These are phyloP conservation scores for Botrytis fragariae DNA, from an alignment of 2,329 filamentous ascomycete genomes.

Conservation along the genomic window DNA sequence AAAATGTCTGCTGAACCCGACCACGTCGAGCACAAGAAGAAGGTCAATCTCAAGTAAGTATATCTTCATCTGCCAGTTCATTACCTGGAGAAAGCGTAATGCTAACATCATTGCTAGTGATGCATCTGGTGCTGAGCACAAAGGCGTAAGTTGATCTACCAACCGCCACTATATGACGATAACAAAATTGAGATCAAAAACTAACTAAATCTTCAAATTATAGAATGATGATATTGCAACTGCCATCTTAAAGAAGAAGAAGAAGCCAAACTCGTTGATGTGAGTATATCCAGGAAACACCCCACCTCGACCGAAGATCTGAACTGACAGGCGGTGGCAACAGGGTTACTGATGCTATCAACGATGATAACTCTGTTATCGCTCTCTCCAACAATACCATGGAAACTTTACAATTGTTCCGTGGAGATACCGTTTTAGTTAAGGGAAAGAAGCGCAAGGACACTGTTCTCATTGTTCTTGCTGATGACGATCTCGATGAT, in stretches of 20 bases:
- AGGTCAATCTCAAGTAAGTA: conserved; percentile 78
- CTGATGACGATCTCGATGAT: conserved; percentile 97
- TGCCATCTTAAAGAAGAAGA: conserved; percentile 99
- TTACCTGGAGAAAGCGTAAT: conserved; percentile 17
- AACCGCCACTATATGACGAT: conserved; percentile 32
- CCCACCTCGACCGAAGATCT: conserved; percentile 26
- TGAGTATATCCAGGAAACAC: conserved; percentile 48
- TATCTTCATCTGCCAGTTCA: conserved; percentile 3
- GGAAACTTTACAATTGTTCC: conserved; percentile 97
- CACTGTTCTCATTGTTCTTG: conserved; percentile 94
- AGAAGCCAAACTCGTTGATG: conserved; percentile 99
- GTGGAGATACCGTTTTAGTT: conserved; percentile 94
- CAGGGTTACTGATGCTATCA: conserved; percentile 96
- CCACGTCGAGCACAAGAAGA: conserved; percentile 68
- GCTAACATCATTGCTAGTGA: conserved; percentile 61
- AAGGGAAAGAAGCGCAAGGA: conserved; percentile 99
- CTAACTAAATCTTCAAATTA: conserved; percentile 42
- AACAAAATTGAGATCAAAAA: conserved; percentile 27
- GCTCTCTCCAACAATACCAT: conserved; percentile 98
- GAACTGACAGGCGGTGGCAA: conserved; percentile 38
- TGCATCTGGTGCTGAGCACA: conserved; percentile 82
- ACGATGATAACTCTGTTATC: conserved; percentile 99
- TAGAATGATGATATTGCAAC: conserved; percentile 90
- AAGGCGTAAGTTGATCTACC: conserved; percentile 59
- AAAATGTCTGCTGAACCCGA: conserved; percentile 71